These are phyloP conservation scores for Fusarium musae DNA, from an alignment of 2,329 filamentous ascomycete species.

Conservation along the genomic window DNA sequence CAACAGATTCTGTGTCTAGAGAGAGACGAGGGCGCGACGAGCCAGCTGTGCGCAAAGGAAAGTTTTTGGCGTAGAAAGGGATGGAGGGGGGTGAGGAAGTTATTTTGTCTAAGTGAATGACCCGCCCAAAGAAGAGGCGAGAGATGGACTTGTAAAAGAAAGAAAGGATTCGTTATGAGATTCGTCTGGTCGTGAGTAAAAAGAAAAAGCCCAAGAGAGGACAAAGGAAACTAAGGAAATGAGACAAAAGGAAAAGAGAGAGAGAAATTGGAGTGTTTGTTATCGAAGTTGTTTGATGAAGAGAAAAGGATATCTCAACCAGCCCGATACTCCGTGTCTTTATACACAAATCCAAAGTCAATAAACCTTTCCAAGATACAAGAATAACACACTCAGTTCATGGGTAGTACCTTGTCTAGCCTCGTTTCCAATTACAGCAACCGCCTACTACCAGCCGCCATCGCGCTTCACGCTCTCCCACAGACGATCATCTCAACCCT, in stretches of 20 bases:
- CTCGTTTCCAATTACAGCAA: constrained; percentile 43
- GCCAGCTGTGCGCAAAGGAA: constrained; percentile 55
- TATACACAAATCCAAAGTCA: constrained; percentile 38
- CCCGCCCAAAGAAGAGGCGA: constrained; percentile 41
- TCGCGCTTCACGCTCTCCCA: constrained; percentile 28
- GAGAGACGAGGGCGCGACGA: constrained; percentile 56
- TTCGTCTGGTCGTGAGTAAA: constrained; percentile 31
- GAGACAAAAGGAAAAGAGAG: constrained; percentile 39
- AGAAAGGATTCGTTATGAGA: constrained; percentile 16
- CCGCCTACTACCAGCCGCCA: constrained; percentile 36
- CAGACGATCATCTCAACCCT: constrained; percentile 5
- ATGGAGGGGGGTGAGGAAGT: constrained; percentile 47
- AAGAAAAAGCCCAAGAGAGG: constrained; percentile 40
- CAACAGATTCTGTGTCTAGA: constrained; percentile 51
- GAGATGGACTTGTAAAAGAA: constrained; percentile 7
- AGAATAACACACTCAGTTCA: not conserved
- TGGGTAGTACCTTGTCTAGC: constrained; percentile 31
- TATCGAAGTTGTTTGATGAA: constrained; percentile 41
- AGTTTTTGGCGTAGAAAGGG: constrained; percentile 55
- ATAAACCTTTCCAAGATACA: constrained; percentile 3
- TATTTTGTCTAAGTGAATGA: constrained; percentile 46
- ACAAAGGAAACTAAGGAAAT: constrained; percentile 45
- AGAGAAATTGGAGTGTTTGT: constrained; percentile 25
- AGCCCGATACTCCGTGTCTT: constrained; percentile 27
- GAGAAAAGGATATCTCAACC: constrained; percentile 21